Base-by-base conservation (phyloP, 805 yeast species). In the Crinitomyces ghanaensis region DNA sequence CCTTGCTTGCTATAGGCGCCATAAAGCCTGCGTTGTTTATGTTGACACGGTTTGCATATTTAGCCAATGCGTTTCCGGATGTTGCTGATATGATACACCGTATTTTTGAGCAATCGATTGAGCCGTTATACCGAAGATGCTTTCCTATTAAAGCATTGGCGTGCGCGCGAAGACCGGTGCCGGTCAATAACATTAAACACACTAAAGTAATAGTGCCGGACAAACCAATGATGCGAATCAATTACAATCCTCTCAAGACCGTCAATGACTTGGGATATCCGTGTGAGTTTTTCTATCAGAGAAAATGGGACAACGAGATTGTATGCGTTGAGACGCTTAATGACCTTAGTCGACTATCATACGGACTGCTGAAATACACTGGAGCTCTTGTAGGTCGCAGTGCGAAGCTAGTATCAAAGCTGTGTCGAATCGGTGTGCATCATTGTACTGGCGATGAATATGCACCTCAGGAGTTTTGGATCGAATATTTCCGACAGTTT, bases 1-100 rank as follows among this genome's bases (percentile, higher is more conserved):
- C 66, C 11, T 59, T 76, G 21, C 53, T 86, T 4, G 54, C 69
- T 0, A 68, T 65, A 41, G 86, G 91, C 1, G 53, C 77, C 31
- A 63, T 76, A 32, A 62, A 70, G 52, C 83, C 85, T 2, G 60
- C 82, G 0, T 36, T 80, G 6, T 71, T 56, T 44, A 59, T 82
- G 4, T 56, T 84, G 4, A 59, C 72, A 2, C 65, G 65, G 39
- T 72, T 70, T 44, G 93, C 93, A 6, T 70, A 61, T 33, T 52
- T 83, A 16, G 70, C 77, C 0, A 53, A 65, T 25, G 59, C 74
- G 1, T 76, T 72, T 37, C 63, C 65, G 1, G 70, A 65, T 5
- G 49, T 75, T 4, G 55, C 71, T 0, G 54, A 49, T 6, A 53
- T 71, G 20, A 53, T 80, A 21, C 62, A 68, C 39, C 51, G 77